Evolutionary conservation across 2,329 filamentous ascomycete genomes (phyloP), one percentile per base, ranked within the genome.

Genomic region (Cyphellophora europaea): DNA sequence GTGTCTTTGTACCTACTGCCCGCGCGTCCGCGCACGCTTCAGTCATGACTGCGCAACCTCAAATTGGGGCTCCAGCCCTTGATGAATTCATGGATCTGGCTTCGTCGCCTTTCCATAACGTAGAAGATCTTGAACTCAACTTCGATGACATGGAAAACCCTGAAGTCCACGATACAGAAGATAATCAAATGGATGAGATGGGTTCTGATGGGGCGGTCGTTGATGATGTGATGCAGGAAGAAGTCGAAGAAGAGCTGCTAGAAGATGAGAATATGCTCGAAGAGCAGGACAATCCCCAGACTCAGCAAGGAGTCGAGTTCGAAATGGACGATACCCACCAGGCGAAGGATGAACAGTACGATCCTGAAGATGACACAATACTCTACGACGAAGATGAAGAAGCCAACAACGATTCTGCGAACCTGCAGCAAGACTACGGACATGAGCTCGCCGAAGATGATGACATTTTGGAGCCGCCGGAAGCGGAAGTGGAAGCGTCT

Each of bases 251-350:
- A 52, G 38, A 61, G 52, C 11, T 53, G 52, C 37, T 63, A 43
- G 42, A 58, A 60, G 10, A 56, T 57, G 33, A 62, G 41, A 21
- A 63, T 49, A 37, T 61, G 53, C 34, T 59, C 45, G 17, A 55
- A 37, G 27, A 59, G 42, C 37, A 57, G 54, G 36, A 37, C 33
- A 6, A 17, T 10, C n/a, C 17, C 6, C 19, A 16, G n/a, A 53
- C 47, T 14, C 35, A 33, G 18, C 27, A 25, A 4, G 41, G 40
- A 11, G 12, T 27, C 12, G 43, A 45, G 21, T 43, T 36, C 36
- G 41, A 41, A 16, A 45, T 45, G 28, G 45, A 49, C 28, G 41
- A 43, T 17, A 36, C 47, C 25, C 39, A 41, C 27, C 42, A 50
- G 33, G 44, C 43, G 12, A 35, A 43, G 10, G 45, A 45, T 17